Base-by-base conservation (phyloP, 2,329 filamentous ascomycete species). In the Xylaria sp. region DNA sequence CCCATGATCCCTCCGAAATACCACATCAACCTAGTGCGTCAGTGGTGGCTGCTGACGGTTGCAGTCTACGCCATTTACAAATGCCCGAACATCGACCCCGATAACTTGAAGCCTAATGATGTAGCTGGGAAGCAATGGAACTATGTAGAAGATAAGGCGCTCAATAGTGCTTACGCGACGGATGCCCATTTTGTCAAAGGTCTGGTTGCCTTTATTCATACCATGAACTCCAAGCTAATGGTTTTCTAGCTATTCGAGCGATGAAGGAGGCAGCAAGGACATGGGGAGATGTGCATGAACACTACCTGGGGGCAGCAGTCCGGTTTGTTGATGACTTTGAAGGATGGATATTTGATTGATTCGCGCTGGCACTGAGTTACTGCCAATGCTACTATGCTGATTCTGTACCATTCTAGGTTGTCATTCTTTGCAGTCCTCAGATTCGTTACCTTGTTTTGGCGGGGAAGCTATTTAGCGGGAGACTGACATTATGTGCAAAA, bases 111-210 rank as follows among this genome's bases (percentile, higher is more conserved):
- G 5, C 78, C 84, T 0, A 84, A 86, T 51, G 88, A 93, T 54
- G 75, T 89, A n/a, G 85, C 87, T 48, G 87, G 84, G 1, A 89
- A 90, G 75, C 85, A 88, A 59, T 99, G 96, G 96, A 87, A 88
- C 6, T 92, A 92, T 80, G 91, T 95, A 5, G 86, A 90, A 62
- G 83, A 92, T 62, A 87, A 89, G 80, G 93, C 92, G 2, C 77
- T 97, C 20, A 89, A 88, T 63, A 91, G 91, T 10, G 80, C 87
- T 61, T 89, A 90, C 81, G 84, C 88, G 10, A 89, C 87, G 1
- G 94, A 98, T 81, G 87, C 92, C 20, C 92, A 97, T 81, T 98
- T 90, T 77, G 90, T 98, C 39, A 97, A 98, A 82, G 89, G 92
- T 90, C 81, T 78, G 84, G 73, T 57, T 18, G 4, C 13, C 39